Conservation (phyloP, 305 asterid genomes). For the Ilex paraguariensis region DNA sequence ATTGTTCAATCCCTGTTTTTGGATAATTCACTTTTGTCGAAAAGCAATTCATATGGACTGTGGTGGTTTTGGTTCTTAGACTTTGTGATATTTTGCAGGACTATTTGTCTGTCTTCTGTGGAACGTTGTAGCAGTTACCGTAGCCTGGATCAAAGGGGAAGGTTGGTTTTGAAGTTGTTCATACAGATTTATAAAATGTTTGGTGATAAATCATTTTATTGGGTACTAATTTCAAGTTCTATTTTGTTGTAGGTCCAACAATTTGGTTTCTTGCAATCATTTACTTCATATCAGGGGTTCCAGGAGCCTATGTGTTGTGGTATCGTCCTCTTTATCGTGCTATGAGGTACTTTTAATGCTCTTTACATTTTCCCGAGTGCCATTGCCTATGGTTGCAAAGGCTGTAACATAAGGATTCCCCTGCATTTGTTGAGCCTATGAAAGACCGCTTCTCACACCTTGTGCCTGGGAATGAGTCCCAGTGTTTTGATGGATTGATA, state of each 20-base stretch:
- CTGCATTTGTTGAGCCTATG: too few relatives aligned
- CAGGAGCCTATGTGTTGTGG: conserved; percentile 88
- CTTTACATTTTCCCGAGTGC: too few relatives aligned
- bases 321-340: conserved; percentile 98
- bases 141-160: conserved; percentile 79
- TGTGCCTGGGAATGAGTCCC: background rate
- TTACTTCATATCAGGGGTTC: conserved; percentile 81
- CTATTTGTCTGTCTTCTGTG: conserved; percentile 60
- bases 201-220: background rate
- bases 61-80: conserved; percentile 10
- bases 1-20: background rate
- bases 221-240: background rate
- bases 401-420: too few relatives aligned
- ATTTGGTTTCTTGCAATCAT: conserved; percentile 86
- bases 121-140: conserved; percentile 67
- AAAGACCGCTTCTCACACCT: background rate
- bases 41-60: background rate
- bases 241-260: conserved; percentile 49
- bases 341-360: conserved; percentile 49
- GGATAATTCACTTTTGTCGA: too few relatives aligned
- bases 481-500: background rate
- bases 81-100: conserved; percentile 43
- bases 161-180: conserved; percentile 43
- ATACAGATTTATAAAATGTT: background rate
- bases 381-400: too few relatives aligned